A percentile compares a stretch with the other conserved stretches of the same genome.
Evolutionary conservation across 495 filamentous ascomycete genomes (phyloP).

Genomic region (Penicillium psychrofluorescens): DNA sequence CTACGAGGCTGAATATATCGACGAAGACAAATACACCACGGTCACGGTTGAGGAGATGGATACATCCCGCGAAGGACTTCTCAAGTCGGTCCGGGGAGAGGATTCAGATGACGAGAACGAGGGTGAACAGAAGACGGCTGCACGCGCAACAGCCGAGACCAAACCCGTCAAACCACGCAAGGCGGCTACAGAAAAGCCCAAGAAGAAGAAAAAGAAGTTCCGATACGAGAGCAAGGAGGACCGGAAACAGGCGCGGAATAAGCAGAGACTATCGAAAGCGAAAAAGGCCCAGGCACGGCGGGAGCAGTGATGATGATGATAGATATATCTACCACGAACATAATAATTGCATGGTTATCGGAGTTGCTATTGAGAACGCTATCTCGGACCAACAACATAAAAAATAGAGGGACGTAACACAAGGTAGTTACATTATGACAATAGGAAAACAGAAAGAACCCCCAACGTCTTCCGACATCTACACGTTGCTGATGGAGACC

Average conservation of each 20-base stretch:
- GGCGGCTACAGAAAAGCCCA: conserved; percentile 47
- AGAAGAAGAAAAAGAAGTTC: conserved; percentile 84
- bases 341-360: conserved; percentile 8
- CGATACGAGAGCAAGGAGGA: conserved; percentile 83
- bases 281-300: conserved; percentile 39
- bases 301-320: conserved; percentile 17
- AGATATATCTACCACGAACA: conserved; percentile 2
- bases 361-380: conserved; percentile 12
- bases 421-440: conserved; percentile 15
- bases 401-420: conserved; percentile 18
- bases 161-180: conserved; percentile 42
- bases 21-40: conserved; percentile 90
- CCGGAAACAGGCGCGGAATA: conserved; percentile 57
- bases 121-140: conserved; percentile 15
- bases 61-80: conserved; percentile 62
- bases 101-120: conserved; percentile 38
- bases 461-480: conserved; percentile 30
- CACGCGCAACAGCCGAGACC: conserved; percentile 14
- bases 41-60: conserved; percentile 92
- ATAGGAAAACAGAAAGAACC: conserved; percentile 17
- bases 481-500: conserved; percentile 85
- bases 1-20: conserved; percentile 88
- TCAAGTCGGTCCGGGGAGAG: conserved; percentile 41
- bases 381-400: conserved; percentile 17
- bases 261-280: conserved; percentile 56